Conservation (phyloP, 2,329 filamentous ascomycete genomes). For the Pestalotiopsis sp. region DNA sequence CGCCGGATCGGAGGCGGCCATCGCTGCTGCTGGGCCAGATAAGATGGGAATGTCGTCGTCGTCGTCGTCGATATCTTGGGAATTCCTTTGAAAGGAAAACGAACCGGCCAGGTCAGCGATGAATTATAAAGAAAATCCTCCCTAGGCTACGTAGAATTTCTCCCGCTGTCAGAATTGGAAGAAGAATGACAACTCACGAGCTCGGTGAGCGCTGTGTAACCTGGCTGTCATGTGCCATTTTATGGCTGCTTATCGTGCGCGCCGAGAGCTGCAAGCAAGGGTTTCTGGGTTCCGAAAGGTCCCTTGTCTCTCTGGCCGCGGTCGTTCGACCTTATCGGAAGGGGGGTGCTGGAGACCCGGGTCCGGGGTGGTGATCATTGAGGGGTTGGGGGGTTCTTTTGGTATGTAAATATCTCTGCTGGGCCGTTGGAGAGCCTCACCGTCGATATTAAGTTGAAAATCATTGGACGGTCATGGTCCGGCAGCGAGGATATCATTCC, state of each 20-base stretch:
- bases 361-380: not conserved
- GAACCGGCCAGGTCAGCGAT: not conserved
- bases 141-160: not conserved
- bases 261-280: not conserved
- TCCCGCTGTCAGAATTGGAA: not conserved
- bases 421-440: not conserved
- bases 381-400: not conserved
- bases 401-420: not conserved
- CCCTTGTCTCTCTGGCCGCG: not conserved
- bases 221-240: slow-evolving; percentile 12
- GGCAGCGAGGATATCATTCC: not conserved
- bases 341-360: not conserved
- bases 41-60: not conserved
- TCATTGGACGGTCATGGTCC: not conserved
- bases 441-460: not conserved
- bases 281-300: not conserved
- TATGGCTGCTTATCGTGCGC: not conserved
- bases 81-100: not conserved
- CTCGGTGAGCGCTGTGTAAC: not conserved
- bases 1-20: slow-evolving; percentile 4
- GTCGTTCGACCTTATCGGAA: not conserved
- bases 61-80: not conserved
- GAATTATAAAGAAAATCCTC: not conserved
- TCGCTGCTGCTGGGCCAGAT: not conserved
- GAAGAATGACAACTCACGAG: not conserved